Base-by-base conservation (phyloP, 306 rosid species). In the Nissolia schottii region DNA sequence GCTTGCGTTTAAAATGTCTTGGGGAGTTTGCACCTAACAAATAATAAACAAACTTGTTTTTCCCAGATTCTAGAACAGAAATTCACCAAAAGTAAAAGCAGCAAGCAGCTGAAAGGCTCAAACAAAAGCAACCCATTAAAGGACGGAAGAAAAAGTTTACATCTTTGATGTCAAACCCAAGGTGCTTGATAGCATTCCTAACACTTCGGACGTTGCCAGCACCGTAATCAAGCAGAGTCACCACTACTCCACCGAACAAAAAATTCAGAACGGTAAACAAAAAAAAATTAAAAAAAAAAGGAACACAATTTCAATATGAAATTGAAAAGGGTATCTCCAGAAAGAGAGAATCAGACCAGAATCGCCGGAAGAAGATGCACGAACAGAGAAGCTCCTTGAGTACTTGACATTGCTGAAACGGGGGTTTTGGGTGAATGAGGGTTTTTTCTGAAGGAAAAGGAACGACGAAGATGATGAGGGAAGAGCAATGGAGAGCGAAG, bases 181-280 rank as follows among this genome's bases (percentile, higher is more conserved):
- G 96, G 75, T 70, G 69, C 48, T 77, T 89, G 46, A 94, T 89
- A 35, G 97, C 99, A 75, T 94, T 94, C 64, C 97, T 82, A 57
- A 91, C 83, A 70, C 99, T 91, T 57, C 96, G 90, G 67, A 94
- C 97, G 70, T 91, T 94, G 50, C 97, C 99, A 78, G 97, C 97
- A 49, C 97, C 97, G 62, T 91, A 91, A 62, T 94, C 97, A 56
- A 94, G 96, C 63, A 94, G 67, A 71, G 99, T 94, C 67, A 94
- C 99, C 43, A 81, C 99, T 91, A 16, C 51, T 4, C 20, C 51
- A 71, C 80, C 22, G 19, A 41, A 29, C 24, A 45, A 16, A 7
- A 49, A 54, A n/a, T n/a, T 1, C n/a, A 14, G 4, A 70, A 57
- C 7, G 27, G 32, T 37, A 64, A 50, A 3, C 2, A 15, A 63